Base-by-base conservation (phyloP, 352 stramenopile species). In the Globisporangium emineosum region DNA sequence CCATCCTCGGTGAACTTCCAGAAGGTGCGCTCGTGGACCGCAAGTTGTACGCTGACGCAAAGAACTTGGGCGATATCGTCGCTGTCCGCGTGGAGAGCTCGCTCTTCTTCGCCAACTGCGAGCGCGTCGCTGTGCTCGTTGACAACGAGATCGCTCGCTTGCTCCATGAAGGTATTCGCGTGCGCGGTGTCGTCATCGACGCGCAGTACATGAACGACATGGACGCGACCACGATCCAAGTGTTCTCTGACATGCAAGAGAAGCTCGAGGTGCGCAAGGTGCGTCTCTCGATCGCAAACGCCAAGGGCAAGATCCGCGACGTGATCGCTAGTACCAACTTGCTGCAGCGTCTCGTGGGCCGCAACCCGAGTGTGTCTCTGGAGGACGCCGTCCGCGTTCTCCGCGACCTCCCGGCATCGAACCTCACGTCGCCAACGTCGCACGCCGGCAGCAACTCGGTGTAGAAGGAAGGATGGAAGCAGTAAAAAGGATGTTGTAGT, bases 71-170 rank as follows among this genome's bases (percentile, higher is more conserved):
- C n/a, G 72, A 66, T 19, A 61, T 85, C 2, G 42, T 88, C 0
- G 71, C 76, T 0, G 47, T 89, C 21, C 76, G 76, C 10, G 75
- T 81, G 12, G 75, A 89, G 60, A 82, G 67, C 13, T 81, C 80
- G 10, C 54, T 88, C n/a, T 85, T 77, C 59, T 88, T 86, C 50
- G 76, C 76, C 42, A 89, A 88, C 71, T 81, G 72, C 54, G 81
- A 87, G 58, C 73, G 70, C 19, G 67, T 86, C 3, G 76, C 60
- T 0, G 30, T 73, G 5, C 60, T 62, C 23, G 70, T 85, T 19
- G 77, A 83, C 8, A 56, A 64, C 0, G 78, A 87, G 61, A 79
- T 88, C 52, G 43, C 60, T 32, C 66, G 65, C 0, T 29, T 75
- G 5, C 23, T n/a, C 66, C 6, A 56, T 62, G 27, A 63, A 74